Base-by-base conservation (phyloP, 2,329 filamentous ascomycete genomes). In the Trichophyton simii region DNA sequence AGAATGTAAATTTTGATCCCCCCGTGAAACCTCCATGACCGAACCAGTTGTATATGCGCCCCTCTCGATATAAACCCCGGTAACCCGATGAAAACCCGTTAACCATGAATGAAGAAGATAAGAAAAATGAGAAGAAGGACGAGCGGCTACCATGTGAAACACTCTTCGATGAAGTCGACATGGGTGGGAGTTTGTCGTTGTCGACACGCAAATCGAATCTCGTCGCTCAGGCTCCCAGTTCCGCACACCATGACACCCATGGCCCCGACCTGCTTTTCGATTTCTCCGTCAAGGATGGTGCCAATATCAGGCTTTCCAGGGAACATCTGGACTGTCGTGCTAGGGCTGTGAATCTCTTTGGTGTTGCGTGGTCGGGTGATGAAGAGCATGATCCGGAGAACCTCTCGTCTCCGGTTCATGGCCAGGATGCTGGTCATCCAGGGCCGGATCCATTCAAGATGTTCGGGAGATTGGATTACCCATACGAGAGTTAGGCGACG, bases 391-490 rank as follows among this genome's bases (percentile, higher is more conserved):
- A 97, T 88, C 67, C 85, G 87, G 52, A 99, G 82, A 34, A 96
- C 81, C 58, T 96, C 89, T 62, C 88, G 84, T 60, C 91, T 86
- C 67, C 85, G 83, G 11, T 89, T 87, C 81, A 96, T 87, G 61
- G 82, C 82, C 36, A 97, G 80, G 60, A 97, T 86, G 66, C 79
- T 78, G 15, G 83, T 86, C 84, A 87, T 87, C 87, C 89, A 97
- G 3, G 89, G 89, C 6, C 89, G 84, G 63, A 95, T 88, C 92
- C 94, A 97, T 73, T 96, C 90, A 6, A 97, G 82, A 61, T 92
- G 86, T 69, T 96, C 87, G 42, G 88, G 87, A 61, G 91, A 89
- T 64, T 94, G 89, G 65, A 97, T 88, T 69, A 96, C 87, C 94
- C 94, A 97, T 63, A 96, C 84, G 6, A 97, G 83, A 0, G 87